Evolutionary conservation across 768 basidiomycete species (phyloP).

Genomic region (Brasilioporus rufonigricans): DNA sequence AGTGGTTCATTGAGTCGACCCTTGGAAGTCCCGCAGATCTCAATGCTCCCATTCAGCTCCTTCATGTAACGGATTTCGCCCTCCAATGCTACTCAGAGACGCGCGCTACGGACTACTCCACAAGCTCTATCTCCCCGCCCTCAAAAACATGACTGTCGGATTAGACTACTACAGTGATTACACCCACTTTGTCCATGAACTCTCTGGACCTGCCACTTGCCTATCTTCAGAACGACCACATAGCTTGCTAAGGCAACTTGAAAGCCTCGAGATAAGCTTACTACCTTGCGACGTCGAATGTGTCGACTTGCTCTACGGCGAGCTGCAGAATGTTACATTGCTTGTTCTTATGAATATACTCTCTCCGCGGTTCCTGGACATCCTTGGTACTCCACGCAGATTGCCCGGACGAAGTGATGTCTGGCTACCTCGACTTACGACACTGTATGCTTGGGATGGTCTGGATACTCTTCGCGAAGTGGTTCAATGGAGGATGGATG

Average conservation of each 20-base stretch:
- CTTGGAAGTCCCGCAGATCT: constrained; percentile 23
- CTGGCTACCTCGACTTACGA: constrained; percentile 53
- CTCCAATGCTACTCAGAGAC: too few relatives aligned
- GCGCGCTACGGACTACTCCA: too few relatives aligned
- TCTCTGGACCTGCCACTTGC: not conserved
- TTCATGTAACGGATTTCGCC: too few relatives aligned
- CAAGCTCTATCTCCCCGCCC: too few relatives aligned
- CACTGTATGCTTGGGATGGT: constrained; percentile 39
- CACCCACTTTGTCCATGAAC: not conserved
- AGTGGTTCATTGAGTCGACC: not conserved
- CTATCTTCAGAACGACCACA: not conserved
- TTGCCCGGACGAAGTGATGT: not conserved
- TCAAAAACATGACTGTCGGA: too few relatives aligned
- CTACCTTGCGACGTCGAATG: not conserved
- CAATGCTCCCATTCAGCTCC: constrained; percentile 24
- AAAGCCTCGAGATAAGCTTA: not conserved
- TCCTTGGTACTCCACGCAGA: not conserved
- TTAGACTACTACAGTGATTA: too few relatives aligned
- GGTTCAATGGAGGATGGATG: not conserved
- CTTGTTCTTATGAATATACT: constrained; percentile 29
- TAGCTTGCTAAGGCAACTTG: not conserved
- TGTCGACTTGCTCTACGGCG: not conserved
- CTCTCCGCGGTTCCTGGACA: constrained; percentile 33
- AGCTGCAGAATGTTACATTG: not conserved
- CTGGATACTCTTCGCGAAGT: constrained; percentile 10